A percentile compares a stretch with the other conserved stretches of the same genome.
Conservation (phyloP, 164 flowering plant genomes). For the Tetracentron sinense region DNA sequence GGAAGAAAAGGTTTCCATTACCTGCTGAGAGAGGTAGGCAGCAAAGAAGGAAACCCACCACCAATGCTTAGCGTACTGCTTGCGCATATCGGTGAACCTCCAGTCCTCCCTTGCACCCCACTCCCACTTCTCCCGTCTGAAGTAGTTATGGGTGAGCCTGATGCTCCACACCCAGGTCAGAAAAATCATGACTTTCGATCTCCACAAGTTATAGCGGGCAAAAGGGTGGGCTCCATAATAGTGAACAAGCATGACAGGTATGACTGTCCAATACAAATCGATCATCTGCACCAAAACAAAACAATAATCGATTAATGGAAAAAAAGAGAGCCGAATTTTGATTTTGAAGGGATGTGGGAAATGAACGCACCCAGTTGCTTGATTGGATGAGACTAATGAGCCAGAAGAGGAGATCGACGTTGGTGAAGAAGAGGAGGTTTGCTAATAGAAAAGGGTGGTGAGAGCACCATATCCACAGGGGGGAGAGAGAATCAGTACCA, state of each 20-base stretch:
- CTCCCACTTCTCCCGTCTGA: constrained; percentile 84
- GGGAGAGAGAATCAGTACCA: constrained; percentile 11
- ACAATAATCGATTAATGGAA: not conserved
- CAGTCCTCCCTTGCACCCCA: constrained; percentile 93
- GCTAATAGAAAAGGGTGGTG: constrained; percentile 74
- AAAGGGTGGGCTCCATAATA: constrained; percentile 72
- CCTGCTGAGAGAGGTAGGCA: constrained; percentile 79
- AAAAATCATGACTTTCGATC: constrained; percentile 50
- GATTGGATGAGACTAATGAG: constrained; percentile 60
- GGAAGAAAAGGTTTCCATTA: constrained; percentile 13
- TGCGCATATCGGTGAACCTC: constrained; percentile 75
- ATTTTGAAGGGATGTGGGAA: not conserved
- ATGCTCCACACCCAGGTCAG: constrained; percentile 85
- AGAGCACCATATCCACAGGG: constrained; percentile 72
- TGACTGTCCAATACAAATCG: constrained; percentile 86
- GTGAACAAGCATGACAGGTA: constrained; percentile 80
- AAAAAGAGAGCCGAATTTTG: not conserved
- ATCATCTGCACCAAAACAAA: constrained; percentile 65
- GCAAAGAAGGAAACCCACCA: constrained; percentile 92
- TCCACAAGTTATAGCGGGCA: constrained; percentile 40
- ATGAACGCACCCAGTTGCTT: constrained; percentile 66
- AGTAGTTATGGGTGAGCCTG: constrained; percentile 81
- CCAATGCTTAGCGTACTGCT: constrained; percentile 69
- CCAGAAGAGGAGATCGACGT: constrained; percentile 82
- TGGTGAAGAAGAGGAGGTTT: constrained; percentile 75